phyloP scores from a whole-genome alignment of 169 alveolate species.

The Ichthyophthirius multifiliis region DNA sequence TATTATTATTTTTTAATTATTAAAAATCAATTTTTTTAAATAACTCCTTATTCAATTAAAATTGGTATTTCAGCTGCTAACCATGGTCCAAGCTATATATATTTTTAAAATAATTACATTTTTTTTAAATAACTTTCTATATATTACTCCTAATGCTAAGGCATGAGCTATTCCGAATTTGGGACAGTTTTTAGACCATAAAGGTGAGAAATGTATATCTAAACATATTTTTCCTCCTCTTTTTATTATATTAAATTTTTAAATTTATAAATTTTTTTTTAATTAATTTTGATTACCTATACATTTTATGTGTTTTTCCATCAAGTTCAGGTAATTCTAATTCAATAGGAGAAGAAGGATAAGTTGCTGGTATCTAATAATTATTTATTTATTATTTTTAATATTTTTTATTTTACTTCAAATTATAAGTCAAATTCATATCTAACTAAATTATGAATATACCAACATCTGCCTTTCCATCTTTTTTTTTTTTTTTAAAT shows the following conservation, averaged over 20 bases:
- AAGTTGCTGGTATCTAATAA: conserved; percentile 92
- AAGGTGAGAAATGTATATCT: conserved; percentile 96
- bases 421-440: conserved; percentile 91
- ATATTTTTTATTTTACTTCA: conserved; percentile 62
- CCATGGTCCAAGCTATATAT: conserved; percentile 96
- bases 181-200: conserved; percentile 93
- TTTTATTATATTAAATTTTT: not conserved
- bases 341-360: conserved; percentile 96
- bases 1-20: not conserved
- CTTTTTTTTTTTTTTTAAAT: conserved; percentile 25
- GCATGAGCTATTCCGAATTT: conserved; percentile 97
- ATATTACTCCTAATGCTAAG: conserved; percentile 88
- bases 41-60: conserved; percentile 70
- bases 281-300: conserved; percentile 29
- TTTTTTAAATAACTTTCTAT: not conserved
- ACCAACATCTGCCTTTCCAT: conserved; percentile 97
- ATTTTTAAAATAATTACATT: not conserved
- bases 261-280: not conserved
- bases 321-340: conserved; percentile 94
- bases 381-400: not conserved
- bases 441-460: conserved; percentile 88
- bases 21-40: conserved; percentile 29
- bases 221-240: conserved; percentile 98
- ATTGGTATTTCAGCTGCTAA: conserved; percentile 97
- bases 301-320: conserved; percentile 97